phyloP scores from a whole-genome alignment of 2,329 filamentous ascomycete genomes.

The Exutisphaerella laricina region DNA sequence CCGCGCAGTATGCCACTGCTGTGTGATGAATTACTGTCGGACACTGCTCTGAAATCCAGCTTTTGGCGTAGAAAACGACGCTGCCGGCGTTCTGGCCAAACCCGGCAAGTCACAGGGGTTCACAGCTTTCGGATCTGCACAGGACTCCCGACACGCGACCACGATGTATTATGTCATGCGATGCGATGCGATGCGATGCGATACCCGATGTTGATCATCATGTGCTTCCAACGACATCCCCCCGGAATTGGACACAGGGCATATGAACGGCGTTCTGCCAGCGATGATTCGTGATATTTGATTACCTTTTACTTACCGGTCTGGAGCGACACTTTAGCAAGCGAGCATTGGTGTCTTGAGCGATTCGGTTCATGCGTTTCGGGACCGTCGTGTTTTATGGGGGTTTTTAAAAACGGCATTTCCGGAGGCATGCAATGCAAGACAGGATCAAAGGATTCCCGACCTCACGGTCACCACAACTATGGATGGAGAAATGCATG shows the following conservation, averaged over 20 bases:
- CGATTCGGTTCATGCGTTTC: conserved; percentile 6
- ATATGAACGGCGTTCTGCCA: conserved; percentile 50
- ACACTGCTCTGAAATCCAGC: conserved; percentile 29
- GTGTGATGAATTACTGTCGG: conserved; percentile 67
- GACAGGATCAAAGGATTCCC: conserved; percentile 8
- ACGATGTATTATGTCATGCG: conserved; percentile 33
- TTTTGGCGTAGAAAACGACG: conserved; percentile 25
- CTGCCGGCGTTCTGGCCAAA: conserved; percentile 39
- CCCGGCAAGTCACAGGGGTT: conserved; percentile 29
- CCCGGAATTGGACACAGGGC: conserved; percentile 35
- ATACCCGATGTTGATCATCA: conserved; percentile 39
- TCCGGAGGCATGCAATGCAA: conserved; percentile 10
- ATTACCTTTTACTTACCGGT: conserved; percentile 8
- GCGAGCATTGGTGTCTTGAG: conserved; percentile 18
- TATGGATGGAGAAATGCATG: conserved; percentile 9
- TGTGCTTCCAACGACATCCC: conserved; percentile 29
- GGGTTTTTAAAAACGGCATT: no score
- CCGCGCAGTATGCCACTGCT: conserved; percentile 62
- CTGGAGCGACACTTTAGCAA: conserved; percentile 15
- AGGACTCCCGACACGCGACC: conserved; percentile 40
- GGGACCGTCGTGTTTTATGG: no score
- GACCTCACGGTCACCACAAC: conserved; percentile 16
- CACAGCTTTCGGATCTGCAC: conserved; percentile 31
- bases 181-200: conserved; percentile 37
- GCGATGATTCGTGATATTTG: conserved; percentile 30